These are phyloP conservation scores for Aspergillus haitiensis DNA, from an alignment of 495 filamentous ascomycete genomes.

Conservation along the genomic window DNA sequence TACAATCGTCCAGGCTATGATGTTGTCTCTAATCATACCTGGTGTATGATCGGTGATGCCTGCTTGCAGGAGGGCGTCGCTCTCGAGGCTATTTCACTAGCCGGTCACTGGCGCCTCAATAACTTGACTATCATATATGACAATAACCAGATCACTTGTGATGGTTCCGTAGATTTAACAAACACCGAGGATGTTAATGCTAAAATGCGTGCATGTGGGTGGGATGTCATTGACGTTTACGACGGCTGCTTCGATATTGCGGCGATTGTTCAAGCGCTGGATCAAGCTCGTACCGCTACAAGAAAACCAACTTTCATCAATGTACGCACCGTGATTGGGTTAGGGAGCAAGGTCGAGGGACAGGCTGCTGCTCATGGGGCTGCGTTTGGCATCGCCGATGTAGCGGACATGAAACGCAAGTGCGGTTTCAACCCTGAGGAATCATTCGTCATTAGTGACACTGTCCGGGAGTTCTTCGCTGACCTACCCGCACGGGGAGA, in stretches of 20 bases:
- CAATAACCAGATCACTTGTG: constrained; percentile 59
- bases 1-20: constrained; percentile 54
- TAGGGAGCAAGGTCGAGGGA: constrained; percentile 52
- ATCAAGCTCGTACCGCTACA: constrained; percentile 40
- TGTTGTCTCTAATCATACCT: constrained; percentile 52
- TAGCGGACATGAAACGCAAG: constrained; percentile 49
- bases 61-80: constrained; percentile 62
- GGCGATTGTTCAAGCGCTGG: constrained; percentile 50
- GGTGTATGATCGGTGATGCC: constrained; percentile 60
- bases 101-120: constrained; percentile 55
- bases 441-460: constrained; percentile 47
- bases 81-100: constrained; percentile 56
- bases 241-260: constrained; percentile 56
- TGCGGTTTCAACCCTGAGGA: constrained; percentile 48
- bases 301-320: constrained; percentile 62
- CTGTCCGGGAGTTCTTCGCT: constrained; percentile 51
- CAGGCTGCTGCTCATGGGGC: constrained; percentile 53
- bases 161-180: constrained; percentile 55
- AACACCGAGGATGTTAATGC: constrained; percentile 60
- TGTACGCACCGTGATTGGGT: constrained; percentile 56
- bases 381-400: constrained; percentile 48
- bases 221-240: constrained; percentile 56
- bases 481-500: constrained; percentile 42
- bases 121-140: constrained; percentile 59
- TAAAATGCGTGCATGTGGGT: constrained; percentile 60